phyloP scores from a whole-genome alignment of 2,329 filamentous ascomycete species.

The Aureobasidium zeae region DNA sequence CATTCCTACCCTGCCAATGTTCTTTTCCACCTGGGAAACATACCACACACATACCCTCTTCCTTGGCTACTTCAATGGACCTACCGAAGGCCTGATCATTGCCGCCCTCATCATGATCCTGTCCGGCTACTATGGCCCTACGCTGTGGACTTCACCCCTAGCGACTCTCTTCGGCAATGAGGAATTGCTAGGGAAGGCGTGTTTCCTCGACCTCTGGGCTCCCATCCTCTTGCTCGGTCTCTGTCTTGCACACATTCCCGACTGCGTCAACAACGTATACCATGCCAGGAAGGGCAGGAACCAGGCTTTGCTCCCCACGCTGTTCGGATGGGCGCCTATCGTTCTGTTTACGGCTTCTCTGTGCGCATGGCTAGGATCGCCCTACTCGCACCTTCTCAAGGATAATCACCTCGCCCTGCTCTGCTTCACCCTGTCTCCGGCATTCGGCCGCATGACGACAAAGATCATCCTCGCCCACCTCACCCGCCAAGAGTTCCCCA shows the following conservation, averaged over 20 bases:
- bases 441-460: conserved; percentile 95
- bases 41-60: conserved; percentile 98
- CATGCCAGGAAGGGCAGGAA: conserved; percentile 62
- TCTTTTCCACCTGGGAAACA: conserved; percentile 99
- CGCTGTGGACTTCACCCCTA: conserved; percentile 73
- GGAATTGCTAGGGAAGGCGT: conserved; percentile 57
- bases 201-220: conserved; percentile 84
- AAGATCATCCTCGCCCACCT: conserved; percentile 98
- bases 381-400: conserved; percentile 68
- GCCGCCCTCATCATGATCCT: conserved; percentile 77
- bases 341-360: conserved; percentile 66
- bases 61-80: conserved; percentile 91
- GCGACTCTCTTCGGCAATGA: conserved; percentile 56
- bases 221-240: conserved; percentile 42
- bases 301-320: conserved; percentile 69
- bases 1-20: conserved; percentile 91
- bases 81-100: conserved; percentile 88
- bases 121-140: conserved; percentile 79
- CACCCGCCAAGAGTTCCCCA: conserved; percentile 86
- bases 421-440: conserved; percentile 89
- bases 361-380: conserved; percentile 79
- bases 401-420: conserved; percentile 88
- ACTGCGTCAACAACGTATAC: conserved; percentile 80
- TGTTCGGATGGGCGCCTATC: conserved; percentile 92
- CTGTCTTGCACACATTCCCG: conserved; percentile 62